A percentile compares a stretch with the other conserved stretches of the same genome.
Conservation (phyloP, 1,284 basidiomycete genomes). For the Cutaneotrichosporon cyanovorans region DNA sequence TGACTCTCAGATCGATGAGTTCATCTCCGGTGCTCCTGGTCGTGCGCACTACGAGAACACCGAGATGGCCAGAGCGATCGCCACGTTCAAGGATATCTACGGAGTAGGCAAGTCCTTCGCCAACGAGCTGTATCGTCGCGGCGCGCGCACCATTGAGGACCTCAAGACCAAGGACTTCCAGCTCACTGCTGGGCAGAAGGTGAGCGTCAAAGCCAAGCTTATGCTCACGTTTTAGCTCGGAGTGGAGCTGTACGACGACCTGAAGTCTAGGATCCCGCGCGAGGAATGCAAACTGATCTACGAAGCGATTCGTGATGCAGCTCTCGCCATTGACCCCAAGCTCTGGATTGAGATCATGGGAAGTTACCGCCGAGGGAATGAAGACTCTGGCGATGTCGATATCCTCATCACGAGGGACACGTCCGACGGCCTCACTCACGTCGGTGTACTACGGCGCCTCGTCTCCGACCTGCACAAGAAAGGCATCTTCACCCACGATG, state of each 20-base stretch:
- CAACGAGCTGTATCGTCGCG: constrained; percentile 63
- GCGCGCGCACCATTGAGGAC: constrained; percentile 71
- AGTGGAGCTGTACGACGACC: constrained; percentile 63
- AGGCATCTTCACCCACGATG: constrained; percentile 65
- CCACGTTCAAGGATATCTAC: constrained; percentile 68
- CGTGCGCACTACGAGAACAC: constrained; percentile 38
- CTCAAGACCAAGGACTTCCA: constrained; percentile 48
- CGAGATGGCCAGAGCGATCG: constrained; percentile 26
- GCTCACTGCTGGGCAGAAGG: constrained; percentile 58
- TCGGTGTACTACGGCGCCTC: constrained; percentile 52
- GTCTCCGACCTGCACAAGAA: constrained; percentile 54
- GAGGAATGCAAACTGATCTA: constrained; percentile 67
- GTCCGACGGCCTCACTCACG: constrained; percentile 63
- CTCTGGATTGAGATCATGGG: constrained; percentile 81
- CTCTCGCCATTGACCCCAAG: constrained; percentile 60
- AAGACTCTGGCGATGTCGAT: constrained; percentile 80
- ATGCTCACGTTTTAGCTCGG: constrained; percentile 53
- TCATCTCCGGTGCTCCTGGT: constrained; percentile 29
- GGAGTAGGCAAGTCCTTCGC: constrained; percentile 70
- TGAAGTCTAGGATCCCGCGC: constrained; percentile 71
- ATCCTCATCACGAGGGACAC: constrained; percentile 70
- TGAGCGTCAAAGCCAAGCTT: constrained; percentile 15
- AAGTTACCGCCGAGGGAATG: constrained; percentile 71
- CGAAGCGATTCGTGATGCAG: constrained; percentile 61
- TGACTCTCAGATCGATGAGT: constrained; percentile 40